A percentile compares a stretch with the other conserved stretches of the same genome.
phyloP scores from a whole-genome alignment of 106 monocot genomes.

The Dioscorea zingiberensis region DNA sequence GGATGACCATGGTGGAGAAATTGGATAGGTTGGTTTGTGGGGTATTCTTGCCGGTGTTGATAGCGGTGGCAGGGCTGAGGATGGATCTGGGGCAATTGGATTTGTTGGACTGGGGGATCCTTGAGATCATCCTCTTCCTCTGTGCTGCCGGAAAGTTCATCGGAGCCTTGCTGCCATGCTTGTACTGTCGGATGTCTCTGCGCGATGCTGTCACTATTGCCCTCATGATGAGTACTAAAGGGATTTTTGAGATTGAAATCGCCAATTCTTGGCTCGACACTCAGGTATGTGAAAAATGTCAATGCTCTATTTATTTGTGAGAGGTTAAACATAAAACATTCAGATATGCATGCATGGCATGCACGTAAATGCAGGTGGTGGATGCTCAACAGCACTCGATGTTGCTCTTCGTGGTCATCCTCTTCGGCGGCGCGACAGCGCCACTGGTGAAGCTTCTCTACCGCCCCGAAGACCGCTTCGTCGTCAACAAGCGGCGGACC shows the following conservation, averaged over 20 bases:
- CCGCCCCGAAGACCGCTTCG: constrained; percentile 43
- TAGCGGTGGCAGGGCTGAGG: constrained; percentile 32
- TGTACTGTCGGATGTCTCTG: constrained; percentile 38
- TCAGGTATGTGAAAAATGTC: not conserved
- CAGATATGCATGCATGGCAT: no score
- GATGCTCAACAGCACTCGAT: constrained; percentile 6
- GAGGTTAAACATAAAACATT: no score
- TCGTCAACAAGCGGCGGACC: constrained; percentile 32
- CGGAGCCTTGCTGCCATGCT: constrained; percentile 17
- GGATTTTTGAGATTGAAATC: constrained; percentile 34
- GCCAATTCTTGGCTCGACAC: not conserved
- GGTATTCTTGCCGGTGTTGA: constrained; percentile 36
- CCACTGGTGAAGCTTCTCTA: constrained; percentile 43
- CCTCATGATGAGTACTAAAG: constrained; percentile 41
- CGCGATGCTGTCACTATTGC: constrained; percentile 30
- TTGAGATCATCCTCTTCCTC: constrained; percentile 18
- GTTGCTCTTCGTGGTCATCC: constrained; percentile 21
- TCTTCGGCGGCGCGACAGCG: constrained; percentile 26
- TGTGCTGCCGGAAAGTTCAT: constrained; percentile 29
- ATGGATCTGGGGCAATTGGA: constrained; percentile 15
- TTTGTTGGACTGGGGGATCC: not conserved
- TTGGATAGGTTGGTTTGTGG: constrained; percentile 44
- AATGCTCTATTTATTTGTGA: no score
- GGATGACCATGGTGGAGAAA: constrained; percentile 49
- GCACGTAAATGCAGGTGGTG: constrained; percentile 9